phyloP scores from a whole-genome alignment of 768 basidiomycete genomes.

The Galerina marginata region DNA sequence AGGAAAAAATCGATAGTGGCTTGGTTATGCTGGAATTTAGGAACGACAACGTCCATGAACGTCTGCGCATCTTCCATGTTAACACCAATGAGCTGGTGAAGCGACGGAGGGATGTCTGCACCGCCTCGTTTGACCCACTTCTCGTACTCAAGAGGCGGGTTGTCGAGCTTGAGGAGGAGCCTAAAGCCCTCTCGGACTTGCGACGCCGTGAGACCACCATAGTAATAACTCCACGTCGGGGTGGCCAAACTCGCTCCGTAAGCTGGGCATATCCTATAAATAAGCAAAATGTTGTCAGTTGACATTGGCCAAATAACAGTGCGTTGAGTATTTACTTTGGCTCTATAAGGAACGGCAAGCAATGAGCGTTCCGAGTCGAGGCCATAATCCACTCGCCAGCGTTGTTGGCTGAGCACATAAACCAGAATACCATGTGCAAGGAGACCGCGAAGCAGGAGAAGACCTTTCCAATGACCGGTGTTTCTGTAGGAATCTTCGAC shows the following conservation, averaged over 20 bases:
- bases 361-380: slow-evolving; percentile 45
- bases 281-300: background rate
- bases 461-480: slow-evolving; percentile 34
- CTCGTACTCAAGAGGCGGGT: slow-evolving; percentile 47
- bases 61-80: slow-evolving; percentile 40
- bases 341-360: slow-evolving; percentile 59
- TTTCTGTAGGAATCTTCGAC: slow-evolving; percentile 21
- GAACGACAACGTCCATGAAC: slow-evolving; percentile 29
- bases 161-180: slow-evolving; percentile 43
- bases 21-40: slow-evolving; percentile 42
- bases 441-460: slow-evolving; percentile 53
- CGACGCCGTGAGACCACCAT: slow-evolving; percentile 43
- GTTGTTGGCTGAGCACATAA: slow-evolving; percentile 40
- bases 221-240: slow-evolving; percentile 58
- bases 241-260: slow-evolving; percentile 56
- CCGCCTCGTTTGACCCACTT: slow-evolving; percentile 36
- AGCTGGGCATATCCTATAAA: slow-evolving; percentile 46
- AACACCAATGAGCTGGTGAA: slow-evolving; percentile 42
- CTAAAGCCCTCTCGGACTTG: slow-evolving; percentile 45
- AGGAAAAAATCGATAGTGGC: slow-evolving; percentile 53
- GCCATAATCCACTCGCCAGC: slow-evolving; percentile 61
- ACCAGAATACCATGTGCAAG: slow-evolving; percentile 46
- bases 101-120: slow-evolving; percentile 31
- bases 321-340: slow-evolving; percentile 30
- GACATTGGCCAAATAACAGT: background rate